Percentiles rank a stretch among this genome's conserved stretches.
Evolutionary conservation across 352 stramenopile species (phyloP).

Genomic region (Halophytophthora polymorphica): DNA sequence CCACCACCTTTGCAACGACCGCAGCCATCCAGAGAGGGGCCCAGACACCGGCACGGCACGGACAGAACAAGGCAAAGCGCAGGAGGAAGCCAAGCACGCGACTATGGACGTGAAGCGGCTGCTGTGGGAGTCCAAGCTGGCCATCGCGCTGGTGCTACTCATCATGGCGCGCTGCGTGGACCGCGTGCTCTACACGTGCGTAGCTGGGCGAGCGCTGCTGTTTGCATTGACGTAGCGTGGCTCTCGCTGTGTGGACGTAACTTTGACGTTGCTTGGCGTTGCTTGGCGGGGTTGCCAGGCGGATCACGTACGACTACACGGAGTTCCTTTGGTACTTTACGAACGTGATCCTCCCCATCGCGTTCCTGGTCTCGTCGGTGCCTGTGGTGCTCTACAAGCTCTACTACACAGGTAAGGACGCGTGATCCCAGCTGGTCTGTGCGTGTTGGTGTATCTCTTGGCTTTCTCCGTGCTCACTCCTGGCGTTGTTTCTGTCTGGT

Average conservation of each 20-base stretch:
- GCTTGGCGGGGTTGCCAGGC: conserved; percentile 30
- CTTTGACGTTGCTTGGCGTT: not conserved
- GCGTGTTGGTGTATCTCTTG: conserved; percentile 3
- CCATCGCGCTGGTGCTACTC: conserved; percentile 68
- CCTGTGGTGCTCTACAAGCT: conserved; percentile 84
- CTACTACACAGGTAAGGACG: conserved; percentile 55
- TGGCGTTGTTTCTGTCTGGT: not conserved
- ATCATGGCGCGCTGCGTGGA: conserved; percentile 81
- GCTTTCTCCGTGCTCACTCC: conserved; percentile 1
- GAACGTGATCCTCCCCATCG: conserved; percentile 77
- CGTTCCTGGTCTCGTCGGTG: conserved; percentile 72
- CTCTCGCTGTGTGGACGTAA: not conserved
- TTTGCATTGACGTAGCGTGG: not conserved
- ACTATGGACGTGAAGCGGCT: conserved; percentile 68
- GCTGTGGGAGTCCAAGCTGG: conserved; percentile 84
- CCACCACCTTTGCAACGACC: too few species aligned
- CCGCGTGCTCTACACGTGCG: conserved; percentile 84
- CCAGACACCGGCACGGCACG: too few species aligned
- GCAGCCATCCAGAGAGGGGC: too few species aligned
- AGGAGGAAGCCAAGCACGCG: not conserved
- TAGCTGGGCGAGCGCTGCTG: conserved; percentile 7
- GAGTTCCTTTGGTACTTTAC: conserved; percentile 87
- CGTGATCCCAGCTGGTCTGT: not conserved
- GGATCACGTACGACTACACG: conserved; percentile 87
- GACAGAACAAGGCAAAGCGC: too few species aligned